Evolutionary conservation across 352 stramenopile genomes (phyloP).

Genomic region (Phytophthora cactorum): DNA sequence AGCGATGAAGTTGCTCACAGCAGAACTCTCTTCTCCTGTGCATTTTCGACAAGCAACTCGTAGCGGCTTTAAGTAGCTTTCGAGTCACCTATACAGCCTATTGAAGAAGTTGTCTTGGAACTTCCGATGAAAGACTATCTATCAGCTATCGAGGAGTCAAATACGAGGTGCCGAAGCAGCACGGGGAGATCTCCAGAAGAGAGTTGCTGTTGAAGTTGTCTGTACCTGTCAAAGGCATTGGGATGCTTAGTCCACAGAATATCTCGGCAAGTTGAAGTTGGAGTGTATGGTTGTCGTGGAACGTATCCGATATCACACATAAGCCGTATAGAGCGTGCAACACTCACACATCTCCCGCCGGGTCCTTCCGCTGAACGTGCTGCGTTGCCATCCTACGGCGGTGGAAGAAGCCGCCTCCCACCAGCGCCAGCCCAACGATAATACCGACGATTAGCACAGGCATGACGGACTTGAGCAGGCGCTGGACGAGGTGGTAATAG

Average conservation of each 20-base stretch:
- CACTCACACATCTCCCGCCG: slow-evolving; percentile 19
- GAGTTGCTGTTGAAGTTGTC: slow-evolving; percentile 1
- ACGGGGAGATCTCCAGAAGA: background rate
- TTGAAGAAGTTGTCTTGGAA: no score
- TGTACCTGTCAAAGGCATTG: slow-evolving; percentile 1
- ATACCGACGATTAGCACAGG: slow-evolving; percentile 59
- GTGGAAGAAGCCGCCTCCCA: slow-evolving; percentile 47
- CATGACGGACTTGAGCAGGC: slow-evolving; percentile 46
- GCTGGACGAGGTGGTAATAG: slow-evolving; percentile 51
- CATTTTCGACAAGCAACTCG: no score
- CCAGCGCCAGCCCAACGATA: slow-evolving; percentile 41
- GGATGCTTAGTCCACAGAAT: slow-evolving; percentile 7
- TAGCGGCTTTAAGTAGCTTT: no score
- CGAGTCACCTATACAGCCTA: no score
- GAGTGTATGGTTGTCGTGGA: background rate
- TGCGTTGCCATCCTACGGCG: slow-evolving; percentile 42
- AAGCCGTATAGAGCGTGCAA: background rate
- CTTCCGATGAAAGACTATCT: no score
- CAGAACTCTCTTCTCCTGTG: no score
- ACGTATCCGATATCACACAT: background rate
- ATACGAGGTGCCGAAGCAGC: background rate
- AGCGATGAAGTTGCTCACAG: no score
- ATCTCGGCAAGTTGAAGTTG: background rate
- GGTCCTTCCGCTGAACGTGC: slow-evolving; percentile 21
- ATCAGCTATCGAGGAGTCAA: background rate